phyloP scores from a whole-genome alignment of 1,284 basidiomycete genomes.

The Tilletia setariae region DNA sequence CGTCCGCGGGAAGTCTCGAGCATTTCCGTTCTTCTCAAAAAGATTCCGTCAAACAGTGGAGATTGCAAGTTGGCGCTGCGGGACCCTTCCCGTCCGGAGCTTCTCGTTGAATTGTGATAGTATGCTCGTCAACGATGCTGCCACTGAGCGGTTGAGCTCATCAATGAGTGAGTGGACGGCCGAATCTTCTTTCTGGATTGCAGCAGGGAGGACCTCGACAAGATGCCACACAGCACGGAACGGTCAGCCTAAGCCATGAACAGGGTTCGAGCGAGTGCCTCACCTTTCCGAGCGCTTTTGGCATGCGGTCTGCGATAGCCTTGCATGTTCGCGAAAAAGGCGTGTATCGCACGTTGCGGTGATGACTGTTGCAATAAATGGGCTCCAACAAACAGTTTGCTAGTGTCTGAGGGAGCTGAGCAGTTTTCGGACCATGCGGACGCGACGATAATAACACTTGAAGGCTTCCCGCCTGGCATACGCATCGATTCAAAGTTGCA shows the following conservation, averaged over 20 bases:
- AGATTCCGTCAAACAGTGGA: constrained; percentile 86
- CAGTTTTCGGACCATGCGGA: too few relatives aligned
- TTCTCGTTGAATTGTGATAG: constrained; percentile 91
- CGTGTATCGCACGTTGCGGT: too few relatives aligned
- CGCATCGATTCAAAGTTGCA: too few relatives aligned
- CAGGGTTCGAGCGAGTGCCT: not conserved
- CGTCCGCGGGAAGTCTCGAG: constrained; percentile 22
- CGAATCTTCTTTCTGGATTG: constrained; percentile 53
- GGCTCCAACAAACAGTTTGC: too few relatives aligned
- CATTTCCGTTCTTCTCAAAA: constrained; percentile 54
- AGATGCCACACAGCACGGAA: constrained; percentile 71
- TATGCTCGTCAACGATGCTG: constrained; percentile 78
- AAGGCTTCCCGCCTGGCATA: too few relatives aligned
- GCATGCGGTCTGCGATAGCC: constrained; percentile 75
- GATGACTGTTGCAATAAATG: too few relatives aligned
- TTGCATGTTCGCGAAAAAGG: too few relatives aligned
- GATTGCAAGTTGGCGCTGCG: constrained; percentile 73
- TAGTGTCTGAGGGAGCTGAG: too few relatives aligned
- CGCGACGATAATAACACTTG: too few relatives aligned
- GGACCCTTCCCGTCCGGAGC: constrained; percentile 72
- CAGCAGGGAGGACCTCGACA: constrained; percentile 50
- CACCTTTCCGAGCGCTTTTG: constrained; percentile 78
- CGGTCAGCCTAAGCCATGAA: constrained; percentile 57
- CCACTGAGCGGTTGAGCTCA: constrained; percentile 74
- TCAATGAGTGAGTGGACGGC: constrained; percentile 76